phyloP scores from a whole-genome alignment of 2,329 filamentous ascomycete species.

The Aspergillus amoenus region DNA sequence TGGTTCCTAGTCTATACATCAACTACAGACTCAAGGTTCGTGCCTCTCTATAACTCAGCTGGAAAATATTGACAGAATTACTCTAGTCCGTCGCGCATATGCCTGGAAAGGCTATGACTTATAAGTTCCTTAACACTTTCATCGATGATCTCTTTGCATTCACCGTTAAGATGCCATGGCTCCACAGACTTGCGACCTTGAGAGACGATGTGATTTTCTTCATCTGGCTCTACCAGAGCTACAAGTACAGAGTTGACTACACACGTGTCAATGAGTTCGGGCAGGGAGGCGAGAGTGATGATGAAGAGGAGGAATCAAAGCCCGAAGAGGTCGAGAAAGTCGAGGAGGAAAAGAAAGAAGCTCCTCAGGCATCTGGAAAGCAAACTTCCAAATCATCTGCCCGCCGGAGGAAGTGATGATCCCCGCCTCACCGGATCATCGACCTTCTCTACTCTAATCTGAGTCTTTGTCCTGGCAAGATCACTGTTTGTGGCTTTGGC shows the following conservation, averaged over 20 bases:
- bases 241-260: constrained; percentile 89
- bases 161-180: constrained; percentile 97
- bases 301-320: constrained; percentile 41
- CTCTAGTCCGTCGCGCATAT: constrained; percentile 78
- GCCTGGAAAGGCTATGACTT: constrained; percentile 94
- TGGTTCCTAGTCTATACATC: constrained; percentile 97
- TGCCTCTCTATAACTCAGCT: background rate
- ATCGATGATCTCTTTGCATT: constrained; percentile 99
- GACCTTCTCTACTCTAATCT: background rate
- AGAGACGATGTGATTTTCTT: constrained; percentile 98
- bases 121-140: constrained; percentile 98
- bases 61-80: constrained; percentile 16
- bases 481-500: background rate
- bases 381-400: constrained; percentile 26
- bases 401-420: constrained; percentile 34
- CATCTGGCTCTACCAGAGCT: constrained; percentile 92
- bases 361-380: constrained; percentile 31
- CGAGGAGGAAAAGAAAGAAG: constrained; percentile 10
- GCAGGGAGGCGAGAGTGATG: constrained; percentile 91
- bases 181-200: constrained; percentile 88
- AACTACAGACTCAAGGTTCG: constrained; percentile 90
- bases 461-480: background rate
- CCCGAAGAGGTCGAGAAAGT: background rate
- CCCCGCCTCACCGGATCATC: background rate
- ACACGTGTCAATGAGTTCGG: constrained; percentile 95